A percentile compares a stretch with the other conserved stretches of the same genome.
These are phyloP conservation scores for Carex cristatella DNA, from an alignment of 176 grass and related monocot species.

Conservation along the genomic window DNA sequence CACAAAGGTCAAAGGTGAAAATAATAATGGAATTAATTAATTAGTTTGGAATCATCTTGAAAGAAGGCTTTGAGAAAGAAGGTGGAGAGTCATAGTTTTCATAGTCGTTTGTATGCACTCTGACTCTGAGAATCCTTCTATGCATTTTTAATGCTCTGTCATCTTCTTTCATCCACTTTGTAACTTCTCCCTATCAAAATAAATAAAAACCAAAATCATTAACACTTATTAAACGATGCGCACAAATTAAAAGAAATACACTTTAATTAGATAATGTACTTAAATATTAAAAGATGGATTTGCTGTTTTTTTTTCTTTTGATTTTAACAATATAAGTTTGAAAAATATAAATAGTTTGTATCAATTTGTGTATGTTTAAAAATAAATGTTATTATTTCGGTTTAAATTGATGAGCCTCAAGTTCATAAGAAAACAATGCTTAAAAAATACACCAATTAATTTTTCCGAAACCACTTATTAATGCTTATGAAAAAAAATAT, in stretches of 20 bases:
- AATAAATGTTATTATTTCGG: neutral
- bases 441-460: neutral
- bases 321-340: neutral
- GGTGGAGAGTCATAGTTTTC: conserved; percentile 9
- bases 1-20: too few relatives aligned
- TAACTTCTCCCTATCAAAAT: neutral
- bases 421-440: neutral
- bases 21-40: neutral
- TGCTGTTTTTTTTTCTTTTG: too few relatives aligned
- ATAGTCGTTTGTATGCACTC: conserved; percentile 18
- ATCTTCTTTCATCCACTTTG: neutral
- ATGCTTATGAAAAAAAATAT: neutral
- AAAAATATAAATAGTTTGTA: neutral
- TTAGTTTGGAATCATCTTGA: conserved; percentile 24
- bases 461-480: too few relatives aligned
- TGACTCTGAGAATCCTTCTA: conserved; percentile 1
- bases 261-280: neutral
- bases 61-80: conserved; percentile 20
- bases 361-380: neutral
- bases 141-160: neutral
- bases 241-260: neutral
- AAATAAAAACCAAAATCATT: neutral
- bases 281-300: neutral
- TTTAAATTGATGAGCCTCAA: neutral
- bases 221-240: neutral